These are phyloP conservation scores for Chlorociboria aeruginascens DNA, from an alignment of 495 filamentous ascomycete genomes.

Conservation along the genomic window DNA sequence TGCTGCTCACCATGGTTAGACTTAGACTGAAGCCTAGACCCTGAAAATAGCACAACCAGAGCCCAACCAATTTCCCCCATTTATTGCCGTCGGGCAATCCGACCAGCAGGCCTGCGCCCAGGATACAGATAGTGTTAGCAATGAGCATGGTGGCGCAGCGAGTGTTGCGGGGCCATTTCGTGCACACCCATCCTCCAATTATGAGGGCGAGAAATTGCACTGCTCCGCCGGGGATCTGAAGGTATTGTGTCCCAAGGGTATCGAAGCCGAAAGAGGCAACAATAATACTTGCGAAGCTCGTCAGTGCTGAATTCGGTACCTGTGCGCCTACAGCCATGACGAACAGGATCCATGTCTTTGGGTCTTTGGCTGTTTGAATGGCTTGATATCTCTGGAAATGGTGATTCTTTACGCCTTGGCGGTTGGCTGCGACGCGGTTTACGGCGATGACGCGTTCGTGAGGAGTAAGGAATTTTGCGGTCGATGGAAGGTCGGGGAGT, in stretches of 20 bases:
- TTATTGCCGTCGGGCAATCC: constrained; percentile 13
- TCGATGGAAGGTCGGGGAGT: constrained; percentile 53
- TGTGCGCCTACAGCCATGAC: constrained; percentile 13
- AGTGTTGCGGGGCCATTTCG: constrained; percentile 10
- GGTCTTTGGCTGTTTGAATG: constrained; percentile 44
- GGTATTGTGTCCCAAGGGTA: constrained; percentile 13
- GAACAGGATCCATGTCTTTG: constrained; percentile 47
- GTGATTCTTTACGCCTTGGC: constrained; percentile 56
- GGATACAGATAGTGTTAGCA: constrained; percentile 14
- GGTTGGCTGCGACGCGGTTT: constrained; percentile 45
- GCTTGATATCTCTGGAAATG: constrained; percentile 34
- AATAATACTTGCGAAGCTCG: constrained; percentile 16
- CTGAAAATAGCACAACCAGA: constrained; percentile 19
- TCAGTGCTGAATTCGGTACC: constrained; percentile 14
- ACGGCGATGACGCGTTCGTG: constrained; percentile 46
- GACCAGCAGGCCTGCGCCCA: constrained; percentile 12
- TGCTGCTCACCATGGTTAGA: constrained; percentile 16
- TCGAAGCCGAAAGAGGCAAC: constrained; percentile 14
- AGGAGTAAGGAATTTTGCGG: constrained; percentile 43
- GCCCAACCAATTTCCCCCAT: constrained; percentile 24
- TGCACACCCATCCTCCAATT: constrained; percentile 43
- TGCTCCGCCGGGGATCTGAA: constrained; percentile 17
- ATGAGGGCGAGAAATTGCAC: constrained; percentile 46
- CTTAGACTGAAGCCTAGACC: constrained; percentile 34
- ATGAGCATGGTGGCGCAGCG: constrained; percentile 13